Conservation (phyloP, 352 stramenopile genomes). For the Phytophthora rubi region DNA sequence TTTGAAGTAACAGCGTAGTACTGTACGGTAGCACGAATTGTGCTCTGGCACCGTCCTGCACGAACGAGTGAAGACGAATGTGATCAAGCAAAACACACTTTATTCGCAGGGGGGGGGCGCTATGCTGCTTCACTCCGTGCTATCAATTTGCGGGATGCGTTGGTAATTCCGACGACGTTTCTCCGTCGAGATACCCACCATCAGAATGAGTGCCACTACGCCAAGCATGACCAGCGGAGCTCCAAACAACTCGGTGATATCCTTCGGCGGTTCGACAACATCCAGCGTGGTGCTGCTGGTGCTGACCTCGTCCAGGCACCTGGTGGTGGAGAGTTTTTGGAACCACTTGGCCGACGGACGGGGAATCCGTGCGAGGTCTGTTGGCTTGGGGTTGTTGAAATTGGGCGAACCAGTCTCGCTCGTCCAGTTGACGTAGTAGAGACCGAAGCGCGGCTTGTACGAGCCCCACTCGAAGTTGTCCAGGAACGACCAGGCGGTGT, state of each 20-base stretch:
- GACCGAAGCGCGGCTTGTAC: slow-evolving; percentile 57
- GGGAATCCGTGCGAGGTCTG: slow-evolving; percentile 43
- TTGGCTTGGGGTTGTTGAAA: slow-evolving; percentile 35
- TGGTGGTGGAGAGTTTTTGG: slow-evolving; percentile 33
- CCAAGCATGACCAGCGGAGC: slow-evolving; percentile 21
- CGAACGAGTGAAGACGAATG: too few relatives aligned
- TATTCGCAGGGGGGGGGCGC: too few relatives aligned
- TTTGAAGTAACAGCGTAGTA: too few relatives aligned
- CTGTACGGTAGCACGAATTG: too few relatives aligned
- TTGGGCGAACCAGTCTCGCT: slow-evolving; percentile 32
- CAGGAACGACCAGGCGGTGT: slow-evolving; percentile 44
- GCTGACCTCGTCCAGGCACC: slow-evolving; percentile 26
- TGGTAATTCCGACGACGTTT: slow-evolving; percentile 9
- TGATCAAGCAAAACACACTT: too few relatives aligned
- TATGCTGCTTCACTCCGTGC: too few relatives aligned
- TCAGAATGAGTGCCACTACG: slow-evolving; percentile 16
- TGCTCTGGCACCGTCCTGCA: too few relatives aligned
- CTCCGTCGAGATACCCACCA: slow-evolving; percentile 11
- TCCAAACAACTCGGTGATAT: slow-evolving; percentile 11
- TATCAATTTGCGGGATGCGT: too few relatives aligned
- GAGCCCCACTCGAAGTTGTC: slow-evolving; percentile 59
- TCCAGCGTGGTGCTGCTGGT: neutral
- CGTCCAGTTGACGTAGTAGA: slow-evolving; percentile 73
- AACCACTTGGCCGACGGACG: slow-evolving; percentile 50
- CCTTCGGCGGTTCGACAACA: neutral